Conservation (phyloP, 2,329 filamentous ascomycete genomes). For the Aspergillus fumigatiaffinis region DNA sequence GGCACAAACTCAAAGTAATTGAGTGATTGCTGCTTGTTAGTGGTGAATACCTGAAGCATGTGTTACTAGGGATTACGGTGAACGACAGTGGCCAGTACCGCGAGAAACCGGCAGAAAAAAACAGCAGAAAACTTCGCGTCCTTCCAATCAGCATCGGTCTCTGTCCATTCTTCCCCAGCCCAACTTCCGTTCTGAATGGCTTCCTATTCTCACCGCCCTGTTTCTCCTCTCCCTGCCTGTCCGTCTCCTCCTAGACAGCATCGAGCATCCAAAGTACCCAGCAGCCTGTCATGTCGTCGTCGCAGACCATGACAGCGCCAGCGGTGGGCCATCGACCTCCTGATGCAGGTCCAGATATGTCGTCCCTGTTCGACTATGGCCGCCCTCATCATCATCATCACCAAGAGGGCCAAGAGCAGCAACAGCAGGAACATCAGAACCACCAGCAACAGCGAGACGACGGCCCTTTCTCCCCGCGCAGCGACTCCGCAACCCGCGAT, state of each 20-base stretch:
- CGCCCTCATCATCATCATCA: conserved; percentile 20
- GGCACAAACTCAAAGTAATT: too few relatives aligned
- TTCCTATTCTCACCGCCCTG: not conserved
- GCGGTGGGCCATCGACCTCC: conserved; percentile 44
- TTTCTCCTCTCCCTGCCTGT: conserved; percentile 21
- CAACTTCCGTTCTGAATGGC: not conserved
- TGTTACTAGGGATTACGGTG: not conserved
- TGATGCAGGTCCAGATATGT: conserved; percentile 39
- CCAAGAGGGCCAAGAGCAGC: conserved; percentile 25
- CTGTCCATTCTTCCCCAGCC: not conserved
- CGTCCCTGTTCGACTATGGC: conserved; percentile 39
- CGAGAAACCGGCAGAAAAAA: conserved; percentile 9
- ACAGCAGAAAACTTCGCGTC: conserved; percentile 2
- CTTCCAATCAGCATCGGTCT: conserved; percentile 6
- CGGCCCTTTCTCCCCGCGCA: conserved; percentile 25
- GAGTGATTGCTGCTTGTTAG: too few relatives aligned
- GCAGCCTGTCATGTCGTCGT: conserved; percentile 43
- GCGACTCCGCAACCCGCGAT: conserved; percentile 37
- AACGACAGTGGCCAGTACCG: not conserved
- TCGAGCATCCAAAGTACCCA: conserved; percentile 9
- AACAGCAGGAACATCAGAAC: conserved; percentile 7
- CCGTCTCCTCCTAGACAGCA: conserved; percentile 13
- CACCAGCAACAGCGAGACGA: conserved; percentile 14
- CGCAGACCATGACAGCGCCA: conserved; percentile 47
- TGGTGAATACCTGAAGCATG: too few relatives aligned